phyloP scores from a whole-genome alignment of 2,329 filamentous ascomycete species.

The Sarocladium strictum region DNA sequence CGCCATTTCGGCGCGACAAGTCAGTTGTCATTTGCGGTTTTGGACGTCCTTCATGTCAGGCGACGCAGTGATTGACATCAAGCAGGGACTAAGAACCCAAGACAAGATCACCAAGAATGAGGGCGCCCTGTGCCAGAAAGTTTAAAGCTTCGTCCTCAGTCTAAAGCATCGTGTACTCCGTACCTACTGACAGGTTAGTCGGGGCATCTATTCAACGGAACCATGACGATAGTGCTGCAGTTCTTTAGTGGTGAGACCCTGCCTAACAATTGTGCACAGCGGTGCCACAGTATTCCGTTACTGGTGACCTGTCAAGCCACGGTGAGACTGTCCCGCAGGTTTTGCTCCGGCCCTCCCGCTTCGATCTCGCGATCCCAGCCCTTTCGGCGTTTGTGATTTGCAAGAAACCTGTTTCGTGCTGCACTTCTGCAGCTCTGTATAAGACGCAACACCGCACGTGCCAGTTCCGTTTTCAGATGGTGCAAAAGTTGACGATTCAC shows the following conservation, averaged over 20 bases:
- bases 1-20: background rate
- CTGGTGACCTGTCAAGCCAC: background rate
- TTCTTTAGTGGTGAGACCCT: background rate
- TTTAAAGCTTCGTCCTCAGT: no score
- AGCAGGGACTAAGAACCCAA: background rate
- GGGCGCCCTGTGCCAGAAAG: no score
- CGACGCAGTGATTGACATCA: conserved; percentile 3
- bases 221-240: no score
- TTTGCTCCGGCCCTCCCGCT: conserved; percentile 2
- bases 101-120: background rate
- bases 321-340: background rate
- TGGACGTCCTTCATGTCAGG: background rate
- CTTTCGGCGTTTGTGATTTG: background rate
- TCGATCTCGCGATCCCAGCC: conserved; percentile 2
- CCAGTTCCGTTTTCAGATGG: background rate
- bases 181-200: no score
- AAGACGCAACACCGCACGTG: background rate
- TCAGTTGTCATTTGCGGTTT: background rate
- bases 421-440: background rate
- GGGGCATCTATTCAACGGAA: no score
- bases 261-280: background rate
- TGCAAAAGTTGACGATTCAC: no score
- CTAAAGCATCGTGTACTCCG: no score
- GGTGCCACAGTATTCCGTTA: background rate
- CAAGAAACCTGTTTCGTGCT: background rate